These are phyloP conservation scores for Metschnikowia kunwiensis DNA, from an alignment of 805 yeast species.

Conservation along the genomic window DNA sequence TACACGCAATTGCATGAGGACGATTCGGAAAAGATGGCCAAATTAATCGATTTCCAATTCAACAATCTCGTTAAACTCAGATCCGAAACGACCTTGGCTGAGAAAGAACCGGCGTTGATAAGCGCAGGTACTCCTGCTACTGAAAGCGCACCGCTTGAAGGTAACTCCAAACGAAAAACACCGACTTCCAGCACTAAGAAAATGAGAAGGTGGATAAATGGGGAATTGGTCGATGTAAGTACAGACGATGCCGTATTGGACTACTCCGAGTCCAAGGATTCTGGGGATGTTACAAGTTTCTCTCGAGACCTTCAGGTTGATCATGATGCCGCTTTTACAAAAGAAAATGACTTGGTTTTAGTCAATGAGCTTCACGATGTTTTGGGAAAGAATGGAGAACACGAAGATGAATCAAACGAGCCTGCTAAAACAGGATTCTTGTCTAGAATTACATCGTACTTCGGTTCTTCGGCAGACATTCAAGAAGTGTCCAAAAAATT, in stretches of 20 bases:
- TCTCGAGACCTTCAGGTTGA: constrained; percentile 12
- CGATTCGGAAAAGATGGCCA: constrained; percentile 27
- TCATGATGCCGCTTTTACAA: constrained; percentile 33
- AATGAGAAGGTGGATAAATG: constrained; percentile 45
- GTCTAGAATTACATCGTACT: constrained; percentile 34
- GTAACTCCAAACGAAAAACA: constrained; percentile 4
- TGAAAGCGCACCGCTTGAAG: not conserved
- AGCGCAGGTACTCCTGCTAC: not conserved
- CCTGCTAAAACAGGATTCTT: constrained; percentile 25
- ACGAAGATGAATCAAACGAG: constrained; percentile 24
- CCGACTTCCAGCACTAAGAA: constrained; percentile 19
- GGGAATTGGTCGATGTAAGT: constrained; percentile 31
- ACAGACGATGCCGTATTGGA: constrained; percentile 26
- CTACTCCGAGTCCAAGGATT: constrained; percentile 24
- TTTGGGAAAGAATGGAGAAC: constrained; percentile 29
- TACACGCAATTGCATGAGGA: constrained; percentile 28
- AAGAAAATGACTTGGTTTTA: constrained; percentile 38
- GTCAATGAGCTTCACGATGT: constrained; percentile 41
- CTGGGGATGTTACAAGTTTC: not conserved
- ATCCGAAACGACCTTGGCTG: constrained; percentile 7
- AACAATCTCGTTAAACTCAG: constrained; percentile 35
- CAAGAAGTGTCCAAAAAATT: constrained; percentile 62
- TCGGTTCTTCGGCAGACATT: constrained; percentile 46
- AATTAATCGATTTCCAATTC: constrained; percentile 39
- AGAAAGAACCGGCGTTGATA: not conserved